Conservation (phyloP, 352 stramenopile genomes). For the Pythium scleroteichum region DNA sequence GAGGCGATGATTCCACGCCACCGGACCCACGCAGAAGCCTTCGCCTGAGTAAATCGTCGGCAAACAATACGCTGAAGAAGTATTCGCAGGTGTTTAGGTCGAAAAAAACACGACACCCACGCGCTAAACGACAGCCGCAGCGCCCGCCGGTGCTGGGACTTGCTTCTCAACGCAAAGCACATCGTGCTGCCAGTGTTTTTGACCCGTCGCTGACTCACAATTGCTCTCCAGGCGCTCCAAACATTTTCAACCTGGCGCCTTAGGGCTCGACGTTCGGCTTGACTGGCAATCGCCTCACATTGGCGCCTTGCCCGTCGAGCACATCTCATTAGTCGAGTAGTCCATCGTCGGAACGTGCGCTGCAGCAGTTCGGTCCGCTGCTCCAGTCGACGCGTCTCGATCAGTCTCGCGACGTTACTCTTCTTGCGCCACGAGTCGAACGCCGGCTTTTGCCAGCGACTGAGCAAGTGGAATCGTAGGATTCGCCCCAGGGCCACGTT, state of each 20-base stretch:
- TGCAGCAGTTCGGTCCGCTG: not conserved
- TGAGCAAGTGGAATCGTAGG: not conserved
- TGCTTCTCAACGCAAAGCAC: too few relatives aligned
- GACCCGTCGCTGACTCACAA: not conserved
- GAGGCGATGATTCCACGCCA: too few relatives aligned
- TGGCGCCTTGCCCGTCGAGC: not conserved
- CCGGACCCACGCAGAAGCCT: too few relatives aligned
- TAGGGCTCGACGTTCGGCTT: not conserved
- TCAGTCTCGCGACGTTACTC: not conserved
- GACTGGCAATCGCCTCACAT: not conserved
- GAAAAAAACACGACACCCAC: too few relatives aligned
- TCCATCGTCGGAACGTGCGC: constrained; percentile 5
- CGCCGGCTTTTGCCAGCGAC: constrained; percentile 9
- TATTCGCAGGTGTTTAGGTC: too few relatives aligned
- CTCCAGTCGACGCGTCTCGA: constrained; percentile 3
- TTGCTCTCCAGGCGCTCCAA: not conserved
- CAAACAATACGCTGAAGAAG: too few relatives aligned
- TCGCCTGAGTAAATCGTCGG: too few relatives aligned
- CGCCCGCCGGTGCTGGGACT: too few relatives aligned
- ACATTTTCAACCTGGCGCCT: not conserved
- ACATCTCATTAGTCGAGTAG: not conserved
- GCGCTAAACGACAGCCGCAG: too few relatives aligned
- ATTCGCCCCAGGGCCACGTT: not conserved
- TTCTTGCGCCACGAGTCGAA: constrained; percentile 15
- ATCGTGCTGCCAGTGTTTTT: not conserved